Base-by-base conservation (phyloP, 2,329 filamentous ascomycete genomes). In the Sporothrix variecibatus region DNA sequence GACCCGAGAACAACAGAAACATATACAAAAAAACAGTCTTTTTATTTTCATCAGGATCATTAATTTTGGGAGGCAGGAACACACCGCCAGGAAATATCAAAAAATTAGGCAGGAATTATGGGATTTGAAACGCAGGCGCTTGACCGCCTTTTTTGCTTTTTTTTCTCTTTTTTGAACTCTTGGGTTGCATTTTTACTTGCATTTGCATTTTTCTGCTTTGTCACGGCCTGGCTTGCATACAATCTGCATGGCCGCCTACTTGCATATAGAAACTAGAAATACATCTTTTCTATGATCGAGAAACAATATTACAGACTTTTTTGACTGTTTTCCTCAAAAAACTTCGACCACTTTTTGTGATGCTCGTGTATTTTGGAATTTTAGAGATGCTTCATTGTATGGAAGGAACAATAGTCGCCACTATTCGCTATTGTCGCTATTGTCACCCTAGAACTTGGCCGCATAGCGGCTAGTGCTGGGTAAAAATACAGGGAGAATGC, bases 101-200 rank as follows among this genome's bases (percentile, higher is more conserved):
- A 34, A 34, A 34, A 5, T 34, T 34, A 34, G 34, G 34, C 34
- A 34, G 34, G 34, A 34, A 23, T 23, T 43, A 26, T 28, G 31
- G 51, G 51, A 56, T 15, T n/a, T 17, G 38, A 17, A 34, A 60
- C 26, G 17, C 56, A 60, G 56, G 56, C 56, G 9, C 62, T 67
- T 67, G 62, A 67, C 62, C 62, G 62, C 62, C 65, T 51, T 68
- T 68, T 51, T 68, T 68, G 40, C 43, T 51, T 51, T 64, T 68
- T 28, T 26, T 38, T 28, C 28, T 40, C 40, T 26, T 23, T 28
- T 28, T 1, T 23, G 17, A 9, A 20, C 28, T 23, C 7, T 68
- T 68, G 6, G 43, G 40, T 68, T 68, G 3, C 65, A 49, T n/a
- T 68, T 40, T 46, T 11, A 34, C 34, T 34, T 34, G 34, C 34